Evolutionary conservation across 2,329 filamentous ascomycete species (phyloP).

Genomic region (Scedosporium minutisporum): DNA sequence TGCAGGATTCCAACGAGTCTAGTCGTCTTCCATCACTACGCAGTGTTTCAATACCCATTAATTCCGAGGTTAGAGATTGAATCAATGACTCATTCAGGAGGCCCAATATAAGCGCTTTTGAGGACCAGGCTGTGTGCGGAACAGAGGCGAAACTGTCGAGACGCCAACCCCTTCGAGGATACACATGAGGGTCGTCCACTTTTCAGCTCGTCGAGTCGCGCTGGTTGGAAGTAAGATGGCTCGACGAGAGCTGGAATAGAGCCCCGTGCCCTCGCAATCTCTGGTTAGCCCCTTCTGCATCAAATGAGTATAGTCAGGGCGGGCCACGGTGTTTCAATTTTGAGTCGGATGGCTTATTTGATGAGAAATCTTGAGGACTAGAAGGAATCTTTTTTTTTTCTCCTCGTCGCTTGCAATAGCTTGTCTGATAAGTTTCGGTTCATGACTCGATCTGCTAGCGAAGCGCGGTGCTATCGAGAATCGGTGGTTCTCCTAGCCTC

Average conservation of each 20-base stretch:
- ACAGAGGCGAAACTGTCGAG: neutral
- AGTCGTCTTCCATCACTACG: neutral
- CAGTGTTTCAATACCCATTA: neutral
- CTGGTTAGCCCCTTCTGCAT: neutral
- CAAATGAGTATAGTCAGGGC: neutral
- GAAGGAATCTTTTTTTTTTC: neutral
- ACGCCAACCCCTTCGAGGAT: neutral
- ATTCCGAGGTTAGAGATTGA: neutral
- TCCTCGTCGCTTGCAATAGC: neutral
- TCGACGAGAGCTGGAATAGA: neutral
- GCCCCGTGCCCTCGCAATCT: neutral
- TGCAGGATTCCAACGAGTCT: neutral
- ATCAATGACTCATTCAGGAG: neutral
- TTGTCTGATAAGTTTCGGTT: neutral
- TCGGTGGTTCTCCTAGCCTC: neutral
- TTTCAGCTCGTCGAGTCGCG: neutral
- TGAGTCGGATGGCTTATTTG: neutral
- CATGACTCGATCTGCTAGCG: neutral
- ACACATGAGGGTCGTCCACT: neutral
- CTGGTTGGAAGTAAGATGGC: neutral
- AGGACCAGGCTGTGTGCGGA: neutral
- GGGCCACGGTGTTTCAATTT: neutral
- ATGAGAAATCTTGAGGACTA: neutral
- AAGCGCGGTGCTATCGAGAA: neutral
- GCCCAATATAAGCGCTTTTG: neutral